A percentile compares a stretch with the other conserved stretches of the same genome.
These are phyloP conservation scores for Venturia effusa DNA, from an alignment of 2,329 filamentous ascomycete genomes.

Conservation along the genomic window DNA sequence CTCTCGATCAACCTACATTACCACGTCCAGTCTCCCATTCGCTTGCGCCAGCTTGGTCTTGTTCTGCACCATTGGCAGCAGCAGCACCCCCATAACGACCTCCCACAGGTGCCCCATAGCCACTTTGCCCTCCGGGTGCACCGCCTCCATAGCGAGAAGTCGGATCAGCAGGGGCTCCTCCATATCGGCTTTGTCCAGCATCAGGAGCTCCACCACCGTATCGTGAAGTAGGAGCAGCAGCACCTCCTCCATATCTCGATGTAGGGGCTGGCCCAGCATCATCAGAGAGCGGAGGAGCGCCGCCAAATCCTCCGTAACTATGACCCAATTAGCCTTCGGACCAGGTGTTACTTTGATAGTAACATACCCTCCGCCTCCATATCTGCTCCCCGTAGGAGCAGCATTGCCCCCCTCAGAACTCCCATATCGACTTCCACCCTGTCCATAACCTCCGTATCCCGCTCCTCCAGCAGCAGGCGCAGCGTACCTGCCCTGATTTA, in stretches of 20 bases:
- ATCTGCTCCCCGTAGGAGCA: neutral
- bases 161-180: neutral
- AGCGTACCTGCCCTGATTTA: slow-evolving; percentile 16
- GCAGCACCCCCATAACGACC: neutral
- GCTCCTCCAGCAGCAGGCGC: slow-evolving; percentile 19
- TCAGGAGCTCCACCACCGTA: slow-evolving; percentile 4
- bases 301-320: slow-evolving; percentile 1
- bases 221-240: neutral
- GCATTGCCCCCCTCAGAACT: neutral
- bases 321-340: neutral
- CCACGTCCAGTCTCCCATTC: slow-evolving; percentile 4
- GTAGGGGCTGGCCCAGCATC: neutral
- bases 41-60: neutral
- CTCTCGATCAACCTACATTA: neutral
- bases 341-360: neutral
- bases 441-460: slow-evolving; percentile 27
- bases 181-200: neutral
- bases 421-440: slow-evolving; percentile 9
- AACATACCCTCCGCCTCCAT: slow-evolving; percentile 5
- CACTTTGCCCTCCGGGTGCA: neutral
- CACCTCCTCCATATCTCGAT: neutral
- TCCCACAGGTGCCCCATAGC: slow-evolving; percentile 1
- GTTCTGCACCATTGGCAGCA: slow-evolving; percentile 1
- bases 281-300: neutral
- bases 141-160: slow-evolving; percentile 1